phyloP scores from a whole-genome alignment of 805 yeast genomes.

The Metschnikowia lachancei region DNA sequence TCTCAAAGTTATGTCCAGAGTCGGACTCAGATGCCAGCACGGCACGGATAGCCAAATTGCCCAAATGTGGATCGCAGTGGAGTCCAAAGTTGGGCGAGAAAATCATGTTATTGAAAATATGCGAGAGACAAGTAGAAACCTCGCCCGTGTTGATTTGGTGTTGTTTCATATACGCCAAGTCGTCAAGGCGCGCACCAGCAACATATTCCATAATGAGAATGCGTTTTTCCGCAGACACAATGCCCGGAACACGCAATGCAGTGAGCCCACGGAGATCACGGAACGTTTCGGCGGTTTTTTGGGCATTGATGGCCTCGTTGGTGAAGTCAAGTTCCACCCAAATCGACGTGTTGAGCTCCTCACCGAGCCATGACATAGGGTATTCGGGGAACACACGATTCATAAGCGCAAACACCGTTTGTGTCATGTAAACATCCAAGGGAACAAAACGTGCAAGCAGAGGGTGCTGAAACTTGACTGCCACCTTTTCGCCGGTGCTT shows the following conservation, averaged over 20 bases:
- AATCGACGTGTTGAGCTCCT: slow-evolving; percentile 82
- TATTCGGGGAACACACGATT: slow-evolving; percentile 86
- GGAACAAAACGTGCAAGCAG: slow-evolving; percentile 84
- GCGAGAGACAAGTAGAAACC: slow-evolving; percentile 82
- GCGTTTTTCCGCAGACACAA: slow-evolving; percentile 63
- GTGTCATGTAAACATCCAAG: slow-evolving; percentile 76
- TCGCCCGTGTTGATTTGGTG: slow-evolving; percentile 69
- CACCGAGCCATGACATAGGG: slow-evolving; percentile 93
- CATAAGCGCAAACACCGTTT: slow-evolving; percentile 69
- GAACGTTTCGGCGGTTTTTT: slow-evolving; percentile 67
- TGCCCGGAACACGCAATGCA: slow-evolving; percentile 75
- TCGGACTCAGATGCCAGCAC: slow-evolving; percentile 17
- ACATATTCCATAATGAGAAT: slow-evolving; percentile 86
- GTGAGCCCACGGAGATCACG: slow-evolving; percentile 49
- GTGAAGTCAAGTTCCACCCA: slow-evolving; percentile 88
- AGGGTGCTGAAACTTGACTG: slow-evolving; percentile 95
- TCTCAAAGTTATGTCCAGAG: slow-evolving; percentile 77
- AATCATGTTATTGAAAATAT: slow-evolving; percentile 91
- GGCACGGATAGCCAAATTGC: slow-evolving; percentile 79
- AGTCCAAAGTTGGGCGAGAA: slow-evolving; percentile 88
- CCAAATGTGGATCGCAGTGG: slow-evolving; percentile 99
- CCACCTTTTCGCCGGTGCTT: slow-evolving; percentile 66
- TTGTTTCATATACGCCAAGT: slow-evolving; percentile 58
- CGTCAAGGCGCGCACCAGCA: slow-evolving; percentile 80
- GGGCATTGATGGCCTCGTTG: slow-evolving; percentile 82